These are phyloP conservation scores for Coniosporium tulheliwenetii DNA, from an alignment of 2,329 filamentous ascomycete genomes.

Conservation along the genomic window DNA sequence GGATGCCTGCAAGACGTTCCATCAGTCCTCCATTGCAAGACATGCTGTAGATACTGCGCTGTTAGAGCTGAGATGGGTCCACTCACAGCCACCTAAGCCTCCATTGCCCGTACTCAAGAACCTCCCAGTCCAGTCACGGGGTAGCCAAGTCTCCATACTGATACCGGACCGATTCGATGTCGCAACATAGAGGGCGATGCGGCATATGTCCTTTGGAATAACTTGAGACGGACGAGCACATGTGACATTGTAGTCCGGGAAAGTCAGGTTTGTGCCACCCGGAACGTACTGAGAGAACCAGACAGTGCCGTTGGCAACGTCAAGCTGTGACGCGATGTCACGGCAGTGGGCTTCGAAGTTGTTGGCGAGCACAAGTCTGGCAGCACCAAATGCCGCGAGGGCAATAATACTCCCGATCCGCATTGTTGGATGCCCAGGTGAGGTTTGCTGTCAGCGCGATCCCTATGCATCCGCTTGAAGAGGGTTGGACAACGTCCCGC, in stretches of 20 bases:
- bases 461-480: no score
- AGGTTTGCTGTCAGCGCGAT: no score
- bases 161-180: slow-evolving; percentile 24
- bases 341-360: no score
- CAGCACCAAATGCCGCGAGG: no score
- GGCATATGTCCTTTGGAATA: slow-evolving; percentile 22
- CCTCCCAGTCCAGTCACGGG: slow-evolving; percentile 23
- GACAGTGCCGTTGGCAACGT: slow-evolving; percentile 10
- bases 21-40: neutral
- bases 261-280: slow-evolving; percentile 12
- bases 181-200: slow-evolving; percentile 22
- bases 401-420: no score
- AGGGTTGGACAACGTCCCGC: no score
- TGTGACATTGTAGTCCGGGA: slow-evolving; percentile 20
- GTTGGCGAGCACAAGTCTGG: no score
- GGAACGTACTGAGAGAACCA: slow-evolving; percentile 10
- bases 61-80: neutral
- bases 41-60: neutral
- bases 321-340: neutral
- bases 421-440: no score
- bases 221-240: slow-evolving; percentile 18
- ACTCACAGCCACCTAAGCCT: slow-evolving; percentile 21
- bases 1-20: slow-evolving; percentile 7
- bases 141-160: slow-evolving; percentile 29
- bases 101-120: slow-evolving; percentile 25